Conservation (phyloP, 768 basidiomycete genomes). For the Lentinula raphanica region DNA sequence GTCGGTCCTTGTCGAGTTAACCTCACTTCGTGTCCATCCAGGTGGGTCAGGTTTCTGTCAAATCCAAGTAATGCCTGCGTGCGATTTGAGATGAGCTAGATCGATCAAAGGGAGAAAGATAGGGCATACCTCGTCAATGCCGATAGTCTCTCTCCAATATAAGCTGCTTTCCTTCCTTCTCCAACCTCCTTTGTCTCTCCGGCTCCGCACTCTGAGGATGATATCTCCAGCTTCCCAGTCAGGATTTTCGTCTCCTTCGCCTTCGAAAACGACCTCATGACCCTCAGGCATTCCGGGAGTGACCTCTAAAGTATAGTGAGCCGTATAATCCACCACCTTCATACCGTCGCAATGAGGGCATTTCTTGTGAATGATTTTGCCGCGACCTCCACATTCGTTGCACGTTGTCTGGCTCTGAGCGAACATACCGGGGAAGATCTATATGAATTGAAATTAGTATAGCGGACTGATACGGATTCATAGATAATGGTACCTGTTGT, state of each 20-base stretch:
- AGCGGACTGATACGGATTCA: too few species aligned
- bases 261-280: constrained; percentile 88
- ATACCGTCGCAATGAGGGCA: constrained; percentile 82
- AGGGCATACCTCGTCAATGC: constrained; percentile 76
- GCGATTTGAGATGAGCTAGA: background rate
- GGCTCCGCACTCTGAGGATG: constrained; percentile 76
- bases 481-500: constrained; percentile 53
- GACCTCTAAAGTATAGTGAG: constrained; percentile 55
- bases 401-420: constrained; percentile 82
- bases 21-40: constrained; percentile 79
- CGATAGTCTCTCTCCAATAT: constrained; percentile 89
- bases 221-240: constrained; percentile 97
- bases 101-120: background rate
- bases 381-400: constrained; percentile 81
- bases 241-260: constrained; percentile 93
- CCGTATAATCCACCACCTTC: constrained; percentile 78
- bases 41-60: constrained; percentile 82
- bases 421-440: constrained; percentile 95
- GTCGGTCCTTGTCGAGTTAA: constrained; percentile 77
- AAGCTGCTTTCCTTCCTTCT: constrained; percentile 85
- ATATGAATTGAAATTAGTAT: background rate
- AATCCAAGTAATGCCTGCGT: constrained; percentile 93
- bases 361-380: constrained; percentile 65
- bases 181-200: constrained; percentile 75
- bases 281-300: constrained; percentile 75